Evolutionary conservation across 2,329 filamentous ascomycete genomes (phyloP).

Genomic region (Diaporthe australafricana): DNA sequence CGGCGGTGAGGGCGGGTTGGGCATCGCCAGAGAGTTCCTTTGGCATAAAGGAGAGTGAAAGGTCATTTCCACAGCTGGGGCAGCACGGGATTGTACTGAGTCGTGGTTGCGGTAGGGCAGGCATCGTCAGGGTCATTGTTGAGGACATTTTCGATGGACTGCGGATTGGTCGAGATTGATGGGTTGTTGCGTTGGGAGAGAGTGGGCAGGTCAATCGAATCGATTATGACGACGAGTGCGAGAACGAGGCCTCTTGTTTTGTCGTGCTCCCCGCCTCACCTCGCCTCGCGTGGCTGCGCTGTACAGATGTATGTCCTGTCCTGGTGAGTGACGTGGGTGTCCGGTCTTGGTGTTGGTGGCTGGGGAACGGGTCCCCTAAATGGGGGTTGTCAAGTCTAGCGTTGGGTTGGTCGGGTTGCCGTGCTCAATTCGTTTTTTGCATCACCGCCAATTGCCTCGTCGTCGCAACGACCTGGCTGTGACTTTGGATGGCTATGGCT

Average conservation of each 20-base stretch:
- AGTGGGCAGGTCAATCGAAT: background rate
- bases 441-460: background rate
- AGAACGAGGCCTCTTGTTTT: conserved; percentile 7
- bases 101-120: conserved; percentile 40
- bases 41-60: conserved; percentile 47
- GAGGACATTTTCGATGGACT: conserved; percentile 40
- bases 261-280: background rate
- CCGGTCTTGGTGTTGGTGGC: background rate
- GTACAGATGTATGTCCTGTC: background rate
- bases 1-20: conserved; percentile 59
- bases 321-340: background rate
- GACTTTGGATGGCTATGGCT: background rate
- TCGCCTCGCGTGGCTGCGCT: background rate
- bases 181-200: background rate
- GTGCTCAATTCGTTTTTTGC: background rate
- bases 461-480: conserved; percentile 13
- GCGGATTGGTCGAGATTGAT: background rate
- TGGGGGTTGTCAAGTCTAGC: background rate
- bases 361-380: background rate
- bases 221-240: background rate
- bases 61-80: conserved; percentile 61
- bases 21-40: conserved; percentile 52
- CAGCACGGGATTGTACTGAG: conserved; percentile 54
- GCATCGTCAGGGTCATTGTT: conserved; percentile 51
- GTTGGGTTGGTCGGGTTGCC: conserved; percentile 6